These are phyloP conservation scores for Phtheirospermum japonicum DNA, from an alignment of 257 asterid species.

Conservation along the genomic window DNA sequence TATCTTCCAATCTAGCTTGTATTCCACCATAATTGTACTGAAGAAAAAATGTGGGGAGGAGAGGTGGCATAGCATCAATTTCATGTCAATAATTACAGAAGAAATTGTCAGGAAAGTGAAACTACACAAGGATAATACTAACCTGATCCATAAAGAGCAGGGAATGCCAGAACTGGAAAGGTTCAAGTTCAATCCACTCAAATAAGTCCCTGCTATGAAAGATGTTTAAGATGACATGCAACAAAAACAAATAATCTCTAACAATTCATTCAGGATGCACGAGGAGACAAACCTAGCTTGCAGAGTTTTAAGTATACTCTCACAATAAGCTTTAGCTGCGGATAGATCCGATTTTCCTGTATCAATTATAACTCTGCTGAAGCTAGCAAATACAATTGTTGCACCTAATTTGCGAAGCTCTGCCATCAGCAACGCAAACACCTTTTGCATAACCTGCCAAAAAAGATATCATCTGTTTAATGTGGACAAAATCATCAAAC, in stretches of 20 bases:
- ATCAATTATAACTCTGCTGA: slow-evolving; percentile 75
- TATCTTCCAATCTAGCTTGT: slow-evolving; percentile 59
- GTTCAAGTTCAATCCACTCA: slow-evolving; percentile 97
- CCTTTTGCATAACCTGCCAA: slow-evolving; percentile 88
- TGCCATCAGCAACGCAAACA: slow-evolving; percentile 89
- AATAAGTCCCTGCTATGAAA: slow-evolving; percentile 68
- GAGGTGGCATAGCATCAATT: background rate
- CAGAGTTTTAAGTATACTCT: slow-evolving; percentile 73
- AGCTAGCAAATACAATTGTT: slow-evolving; percentile 73
- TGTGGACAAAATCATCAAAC: slow-evolving; percentile 12
- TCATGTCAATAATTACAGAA: slow-evolving; percentile 3
- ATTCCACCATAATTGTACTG: slow-evolving; percentile 96
- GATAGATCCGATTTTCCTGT: slow-evolving; percentile 84
- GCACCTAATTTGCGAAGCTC: slow-evolving; percentile 96
- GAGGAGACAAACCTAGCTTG: slow-evolving; percentile 62
- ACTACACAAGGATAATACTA: slow-evolving; percentile 29
- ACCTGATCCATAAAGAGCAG: slow-evolving; percentile 99
- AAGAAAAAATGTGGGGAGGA: slow-evolving; percentile 2
- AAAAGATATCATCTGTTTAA: slow-evolving; percentile 17
- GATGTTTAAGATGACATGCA: slow-evolving; percentile 29
- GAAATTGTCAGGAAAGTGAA: slow-evolving; percentile 27
- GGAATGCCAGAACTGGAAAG: slow-evolving; percentile 90
- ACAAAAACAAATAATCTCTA: slow-evolving; percentile 6
- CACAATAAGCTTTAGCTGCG: slow-evolving; percentile 96
- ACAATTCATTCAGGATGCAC: slow-evolving; percentile 18